Base-by-base conservation (phyloP, 768 basidiomycete species). In the Kwoniella newhampshirensis region DNA sequence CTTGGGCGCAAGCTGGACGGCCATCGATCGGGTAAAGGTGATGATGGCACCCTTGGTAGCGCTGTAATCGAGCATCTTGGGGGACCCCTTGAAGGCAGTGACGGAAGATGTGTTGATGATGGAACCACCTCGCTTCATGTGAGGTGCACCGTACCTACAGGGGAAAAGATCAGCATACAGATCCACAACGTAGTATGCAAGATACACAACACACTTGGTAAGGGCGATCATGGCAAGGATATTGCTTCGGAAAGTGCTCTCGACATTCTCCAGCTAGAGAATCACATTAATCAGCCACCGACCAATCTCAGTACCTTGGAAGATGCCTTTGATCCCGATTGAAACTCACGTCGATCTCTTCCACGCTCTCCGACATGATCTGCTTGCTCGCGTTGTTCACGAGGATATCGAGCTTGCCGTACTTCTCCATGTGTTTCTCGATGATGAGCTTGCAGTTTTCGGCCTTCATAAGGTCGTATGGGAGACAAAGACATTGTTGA, bases 41-140 rank as follows among this genome's bases (percentile, higher is more conserved):
- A 82, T 66, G 64, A 85, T 84, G 4, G 82, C 83, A 3, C 83
- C 84, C 74, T 86, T 86, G 7, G 85, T 86, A 1, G 81, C 64
- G 5, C 81, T 80, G 74, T 84, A 84, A 70, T 84, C 83, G 30
- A 77, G 54, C 74, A 77, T 76, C 25, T 57, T 50, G 5, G 75
- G 70, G 21, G 66, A 71, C 1, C 66, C 65, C 23, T 57, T 63
- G 45, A 59, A 62, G 1, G 61, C 61, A 0, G 83, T 83, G 26
- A 86, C 84, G 4, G 81, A 82, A 3, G 84, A 81, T 4, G 84
- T 83, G 71, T 85, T 84, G 78, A 86, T 82, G 68, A 86, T 85
- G 27, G 78, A 77, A 2, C 80, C 75, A 1, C 85, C 84, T 39
- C 82, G 81, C 63, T 82, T 81, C 75, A 85, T 78, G 71, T 85